A percentile compares a stretch with the other conserved stretches of the same genome.
phyloP scores from a whole-genome alignment of 1,284 basidiomycete species.

The Boletellus deceptivus region DNA sequence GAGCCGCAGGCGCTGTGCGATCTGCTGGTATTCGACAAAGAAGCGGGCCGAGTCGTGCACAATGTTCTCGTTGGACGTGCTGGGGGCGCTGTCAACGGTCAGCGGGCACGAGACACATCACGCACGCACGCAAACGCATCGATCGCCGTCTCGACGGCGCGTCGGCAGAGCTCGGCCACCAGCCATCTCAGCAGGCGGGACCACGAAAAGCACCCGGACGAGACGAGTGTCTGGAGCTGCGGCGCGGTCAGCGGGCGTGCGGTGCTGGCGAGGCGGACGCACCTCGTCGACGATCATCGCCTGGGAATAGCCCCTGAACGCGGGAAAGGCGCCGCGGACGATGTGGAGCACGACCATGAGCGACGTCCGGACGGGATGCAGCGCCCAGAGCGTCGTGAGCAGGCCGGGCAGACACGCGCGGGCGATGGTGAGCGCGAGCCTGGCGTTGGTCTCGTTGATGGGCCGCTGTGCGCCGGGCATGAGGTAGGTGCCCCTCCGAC shows the following conservation, averaged over 20 bases:
- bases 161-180: conserved; percentile 59
- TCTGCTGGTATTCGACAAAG: conserved; percentile 71
- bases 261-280: conserved; percentile 17
- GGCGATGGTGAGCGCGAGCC: conserved; percentile 54
- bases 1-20: conserved; percentile 71
- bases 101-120: conserved; percentile 15
- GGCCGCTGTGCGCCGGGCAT: conserved; percentile 67
- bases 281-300: conserved; percentile 81
- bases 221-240: conserved; percentile 65
- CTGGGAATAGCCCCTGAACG: conserved; percentile 79
- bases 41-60: conserved; percentile 70
- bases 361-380: conserved; percentile 64
- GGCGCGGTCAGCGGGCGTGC: background rate
- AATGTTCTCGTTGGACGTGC: conserved; percentile 64
- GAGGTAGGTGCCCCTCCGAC: conserved; percentile 43
- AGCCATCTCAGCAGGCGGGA: conserved; percentile 54
- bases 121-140: conserved; percentile 68
- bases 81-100: conserved; percentile 31
- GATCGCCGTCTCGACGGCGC: conserved; percentile 61
- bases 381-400: conserved; percentile 54
- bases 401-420: conserved; percentile 56
- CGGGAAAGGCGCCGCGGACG: conserved; percentile 69
- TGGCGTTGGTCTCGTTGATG: conserved; percentile 52
- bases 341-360: conserved; percentile 68
- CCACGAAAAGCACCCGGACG: conserved; percentile 65